Evolutionary conservation across 305 asterid genomes (phyloP), one percentile per base, ranked within the genome.

Genomic region (Plantago rigida): DNA sequence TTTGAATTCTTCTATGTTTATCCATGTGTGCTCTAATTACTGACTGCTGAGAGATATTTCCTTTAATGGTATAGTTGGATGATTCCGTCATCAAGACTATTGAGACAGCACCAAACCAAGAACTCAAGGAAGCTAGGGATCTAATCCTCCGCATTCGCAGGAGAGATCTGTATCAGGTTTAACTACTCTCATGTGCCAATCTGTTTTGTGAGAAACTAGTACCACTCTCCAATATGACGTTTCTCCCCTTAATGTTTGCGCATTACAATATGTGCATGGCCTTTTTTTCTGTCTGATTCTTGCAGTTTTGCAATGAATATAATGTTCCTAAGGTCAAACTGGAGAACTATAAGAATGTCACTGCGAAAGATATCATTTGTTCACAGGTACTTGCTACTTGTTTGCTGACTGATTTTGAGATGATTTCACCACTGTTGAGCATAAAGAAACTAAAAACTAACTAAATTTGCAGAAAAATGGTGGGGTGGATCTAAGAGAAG

Each of bases 291-390:
- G 42, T 56, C 49, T 34, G 4, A 14, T 69, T 60, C 71, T 60
- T 73, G 68, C 79, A 91, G 97, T 91, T 78, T 69, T 87, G 96
- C 77, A 91, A 91, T 50, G 97, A 91, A 72, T 91, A 82, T 74
- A 77, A 82, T 74, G 97, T 91, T 71, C 97, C 96, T 10, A 87
- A 77, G 75, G 92, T 84, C 56, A 80, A 75, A 64, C 46, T 91
- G 78, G 92, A 82, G 71, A 73, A 84, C 69, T 91, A 81, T 73
- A 87, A 80, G 82, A 73, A 82, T 59, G 84, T 91, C 69, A 85
- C 95, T 19, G 92, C 95, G 22, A 83, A 76, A 71, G 97, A 91
- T 77, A 84, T 91, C 52, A 68, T 91, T 65, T 87, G 96, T 70
- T 85, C 97, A 47, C 96, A 87, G 95, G 97, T 87, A 70, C 29